phyloP scores from a whole-genome alignment of 257 asterid genomes.

The Prunella vulgaris region DNA sequence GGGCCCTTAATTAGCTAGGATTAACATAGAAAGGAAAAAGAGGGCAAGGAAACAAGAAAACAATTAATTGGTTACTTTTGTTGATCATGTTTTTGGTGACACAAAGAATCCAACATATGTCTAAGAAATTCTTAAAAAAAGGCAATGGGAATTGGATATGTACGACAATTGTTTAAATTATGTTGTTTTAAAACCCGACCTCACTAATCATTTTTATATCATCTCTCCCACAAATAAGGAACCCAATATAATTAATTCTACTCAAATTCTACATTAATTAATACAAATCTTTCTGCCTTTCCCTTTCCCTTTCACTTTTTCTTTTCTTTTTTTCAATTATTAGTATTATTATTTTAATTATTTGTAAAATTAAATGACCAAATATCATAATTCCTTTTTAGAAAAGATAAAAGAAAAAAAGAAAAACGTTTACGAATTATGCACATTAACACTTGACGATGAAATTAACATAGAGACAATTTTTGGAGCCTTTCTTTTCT shows the following conservation, averaged over 20 bases:
- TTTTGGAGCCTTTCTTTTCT: no score
- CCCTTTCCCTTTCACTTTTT: not conserved
- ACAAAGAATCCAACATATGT: slow-evolving; percentile 27
- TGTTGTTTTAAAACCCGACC: slow-evolving; percentile 23
- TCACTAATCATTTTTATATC: slow-evolving; percentile 40
- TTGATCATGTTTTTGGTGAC: slow-evolving; percentile 51
- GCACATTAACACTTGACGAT: not conserved
- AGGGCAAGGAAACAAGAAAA: slow-evolving; percentile 45
- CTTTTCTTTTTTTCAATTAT: no score
- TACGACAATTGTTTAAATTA: slow-evolving; percentile 18
- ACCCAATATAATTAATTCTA: slow-evolving; percentile 7
- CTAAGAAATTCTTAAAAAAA: not conserved
- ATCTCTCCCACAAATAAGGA: slow-evolving; percentile 23
- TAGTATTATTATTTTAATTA: not conserved
- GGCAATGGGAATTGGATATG: not conserved
- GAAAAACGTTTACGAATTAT: not conserved
- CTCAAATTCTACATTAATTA: slow-evolving; percentile 16
- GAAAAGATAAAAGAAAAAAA: no score
- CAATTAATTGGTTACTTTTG: slow-evolving; percentile 37
- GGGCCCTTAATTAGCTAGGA: slow-evolving; percentile 4
- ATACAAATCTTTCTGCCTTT: not conserved
- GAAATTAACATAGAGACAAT: not conserved
- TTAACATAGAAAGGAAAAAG: not conserved
- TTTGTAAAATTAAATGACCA: slow-evolving; percentile 4
- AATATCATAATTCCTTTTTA: not conserved